phyloP scores from a whole-genome alignment of 2,329 filamentous ascomycete genomes.

The Bimuria novae-zelandiae region DNA sequence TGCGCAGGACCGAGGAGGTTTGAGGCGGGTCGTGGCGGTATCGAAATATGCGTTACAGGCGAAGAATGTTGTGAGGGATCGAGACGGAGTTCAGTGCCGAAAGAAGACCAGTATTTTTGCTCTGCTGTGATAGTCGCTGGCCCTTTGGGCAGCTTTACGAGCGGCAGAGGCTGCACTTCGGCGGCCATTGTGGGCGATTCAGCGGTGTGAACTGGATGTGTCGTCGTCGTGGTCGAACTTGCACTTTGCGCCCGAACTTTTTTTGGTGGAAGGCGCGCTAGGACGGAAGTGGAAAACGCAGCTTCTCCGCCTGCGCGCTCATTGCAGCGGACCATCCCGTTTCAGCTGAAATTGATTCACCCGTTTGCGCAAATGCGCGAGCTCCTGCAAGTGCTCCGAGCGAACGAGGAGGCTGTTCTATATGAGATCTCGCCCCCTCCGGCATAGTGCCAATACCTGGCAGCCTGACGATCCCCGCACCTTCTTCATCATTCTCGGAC shows the following conservation, averaged over 20 bases:
- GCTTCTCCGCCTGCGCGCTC: constrained; percentile 5
- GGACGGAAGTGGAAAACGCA: constrained; percentile 12
- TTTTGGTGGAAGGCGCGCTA: constrained; percentile 29
- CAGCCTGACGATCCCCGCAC: constrained; percentile 26
- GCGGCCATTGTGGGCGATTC: constrained; percentile 70
- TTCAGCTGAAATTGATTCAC: neutral
- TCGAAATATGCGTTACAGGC: constrained; percentile 88
- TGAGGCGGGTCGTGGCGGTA: constrained; percentile 55
- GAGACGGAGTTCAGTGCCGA: constrained; percentile 87
- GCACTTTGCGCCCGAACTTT: constrained; percentile 18
- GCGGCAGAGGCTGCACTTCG: constrained; percentile 78
- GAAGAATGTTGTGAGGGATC: constrained; percentile 84
- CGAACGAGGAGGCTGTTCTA: neutral
- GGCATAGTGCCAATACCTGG: constrained; percentile 12
- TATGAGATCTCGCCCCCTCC: neutral
- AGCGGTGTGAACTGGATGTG: constrained; percentile 6
- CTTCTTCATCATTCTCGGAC: constrained; percentile 29
- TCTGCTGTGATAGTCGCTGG: constrained; percentile 85
- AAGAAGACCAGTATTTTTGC: constrained; percentile 94
- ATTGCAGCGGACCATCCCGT: neutral
- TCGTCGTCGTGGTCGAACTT: constrained; percentile 1
- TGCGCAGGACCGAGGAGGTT: constrained; percentile 46
- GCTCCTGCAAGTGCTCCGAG: neutral
- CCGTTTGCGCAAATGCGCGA: constrained; percentile 5
- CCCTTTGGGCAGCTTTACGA: constrained; percentile 80